Evolutionary conservation across 2,329 filamentous ascomycete species (phyloP).

Genomic region (Fusarium subglutinans): DNA sequence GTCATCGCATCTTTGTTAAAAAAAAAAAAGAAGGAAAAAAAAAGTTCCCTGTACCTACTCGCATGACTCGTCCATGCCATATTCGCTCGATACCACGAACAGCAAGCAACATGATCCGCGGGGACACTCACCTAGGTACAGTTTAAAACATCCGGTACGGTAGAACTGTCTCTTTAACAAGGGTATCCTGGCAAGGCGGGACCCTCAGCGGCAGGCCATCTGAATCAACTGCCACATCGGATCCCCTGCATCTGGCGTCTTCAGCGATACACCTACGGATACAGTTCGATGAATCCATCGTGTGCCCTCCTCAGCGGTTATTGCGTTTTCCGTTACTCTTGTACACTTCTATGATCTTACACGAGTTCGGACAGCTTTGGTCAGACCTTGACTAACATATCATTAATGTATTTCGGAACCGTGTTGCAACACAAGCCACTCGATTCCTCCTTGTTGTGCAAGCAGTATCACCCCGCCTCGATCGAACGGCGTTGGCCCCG

Average conservation of each 20-base stretch:
- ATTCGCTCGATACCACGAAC: conserved; percentile 4
- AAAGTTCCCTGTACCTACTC: conserved; percentile 5
- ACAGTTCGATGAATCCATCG: background rate
- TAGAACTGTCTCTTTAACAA: conserved; percentile 30
- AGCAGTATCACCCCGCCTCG: conserved; percentile 19
- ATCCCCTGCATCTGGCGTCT: conserved; percentile 33
- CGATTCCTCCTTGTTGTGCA: background rate
- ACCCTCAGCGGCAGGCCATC: conserved; percentile 35
- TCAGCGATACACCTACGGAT: background rate
- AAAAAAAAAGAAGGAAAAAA: background rate
- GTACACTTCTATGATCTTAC: conserved; percentile 1
- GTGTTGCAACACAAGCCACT: conserved; percentile 1
- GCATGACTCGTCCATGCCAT: conserved; percentile 19
- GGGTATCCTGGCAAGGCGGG: conserved; percentile 30
- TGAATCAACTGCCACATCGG: conserved; percentile 39
- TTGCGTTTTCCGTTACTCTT: conserved; percentile 10
- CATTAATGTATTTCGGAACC: background rate
- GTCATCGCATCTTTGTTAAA: background rate
- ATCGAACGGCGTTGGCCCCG: conserved; percentile 25
- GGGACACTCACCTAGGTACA: conserved; percentile 33
- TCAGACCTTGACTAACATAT: background rate
- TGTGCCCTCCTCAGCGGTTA: background rate
- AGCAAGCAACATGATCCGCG: conserved; percentile 15
- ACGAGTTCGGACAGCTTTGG: background rate
- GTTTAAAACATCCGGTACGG: conserved; percentile 28